Percentiles rank a stretch among this genome's conserved stretches.
Conservation (phyloP, 2,329 filamentous ascomycete species). For the Fusarium compactum region DNA sequence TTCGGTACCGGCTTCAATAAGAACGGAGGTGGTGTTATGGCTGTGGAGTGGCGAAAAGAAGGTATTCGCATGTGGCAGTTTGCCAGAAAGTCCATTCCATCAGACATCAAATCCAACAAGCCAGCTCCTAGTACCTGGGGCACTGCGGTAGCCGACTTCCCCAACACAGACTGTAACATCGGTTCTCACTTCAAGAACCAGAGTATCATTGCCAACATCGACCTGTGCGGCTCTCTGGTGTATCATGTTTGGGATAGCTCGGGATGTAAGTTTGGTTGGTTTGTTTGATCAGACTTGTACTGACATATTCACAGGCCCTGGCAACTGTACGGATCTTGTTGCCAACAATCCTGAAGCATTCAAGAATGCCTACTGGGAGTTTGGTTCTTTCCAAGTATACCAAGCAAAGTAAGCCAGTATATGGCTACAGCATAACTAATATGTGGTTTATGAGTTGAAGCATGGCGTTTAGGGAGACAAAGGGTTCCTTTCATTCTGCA, state of each 20-base stretch:
- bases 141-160: constrained; percentile 72
- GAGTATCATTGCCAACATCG: constrained; percentile 75
- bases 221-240: constrained; percentile 70
- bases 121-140: constrained; percentile 75
- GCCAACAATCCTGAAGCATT: constrained; percentile 68
- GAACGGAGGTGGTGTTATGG: constrained; percentile 68
- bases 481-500: constrained; percentile 1
- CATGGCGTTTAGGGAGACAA: constrained; percentile 39
- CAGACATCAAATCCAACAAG: constrained; percentile 61
- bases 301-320: constrained; percentile 57
- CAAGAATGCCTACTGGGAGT: constrained; percentile 73
- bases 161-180: constrained; percentile 71
- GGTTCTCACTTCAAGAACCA: constrained; percentile 71
- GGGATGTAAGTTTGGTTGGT: constrained; percentile 53
- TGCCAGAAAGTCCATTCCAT: constrained; percentile 59
- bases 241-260: constrained; percentile 61
- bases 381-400: constrained; percentile 71
- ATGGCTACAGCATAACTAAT: not conserved
- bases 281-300: not conserved
- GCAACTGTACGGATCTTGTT: constrained; percentile 68
- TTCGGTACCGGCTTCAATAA: constrained; percentile 67
- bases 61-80: constrained; percentile 76
- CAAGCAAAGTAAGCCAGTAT: constrained; percentile 44
- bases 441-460: constrained; percentile 26
- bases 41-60: constrained; percentile 69